Evolutionary conservation across 1,284 basidiomycete genomes (phyloP).

Genomic region (Takashimella tepidaria): DNA sequence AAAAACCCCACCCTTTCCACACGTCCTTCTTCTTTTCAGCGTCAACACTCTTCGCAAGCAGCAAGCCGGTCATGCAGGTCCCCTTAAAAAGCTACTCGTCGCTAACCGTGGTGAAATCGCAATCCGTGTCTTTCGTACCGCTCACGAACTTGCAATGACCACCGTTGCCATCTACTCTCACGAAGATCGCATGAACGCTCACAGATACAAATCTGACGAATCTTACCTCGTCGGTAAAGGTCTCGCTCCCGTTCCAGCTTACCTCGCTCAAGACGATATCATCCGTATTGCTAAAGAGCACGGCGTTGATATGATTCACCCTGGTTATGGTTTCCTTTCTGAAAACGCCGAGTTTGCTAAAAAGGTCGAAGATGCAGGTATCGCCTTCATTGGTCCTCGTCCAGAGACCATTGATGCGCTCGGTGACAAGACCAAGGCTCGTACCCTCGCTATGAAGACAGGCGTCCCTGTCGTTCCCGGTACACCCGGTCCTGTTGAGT

Average conservation of each 20-base stretch:
- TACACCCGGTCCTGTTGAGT: slow-evolving; percentile 85
- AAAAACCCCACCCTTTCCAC: not conserved
- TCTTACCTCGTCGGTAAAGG: slow-evolving; percentile 97
- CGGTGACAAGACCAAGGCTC: slow-evolving; percentile 98
- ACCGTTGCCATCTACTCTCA: slow-evolving; percentile 97
- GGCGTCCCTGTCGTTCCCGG: slow-evolving; percentile 96
- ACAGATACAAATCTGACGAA: slow-evolving; percentile 99
- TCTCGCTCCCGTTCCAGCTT: slow-evolving; percentile 89
- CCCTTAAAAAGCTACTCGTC: slow-evolving; percentile 87
- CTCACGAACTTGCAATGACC: slow-evolving; percentile 98
- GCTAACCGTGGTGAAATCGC: slow-evolving; percentile 99
- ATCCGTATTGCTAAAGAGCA: slow-evolving; percentile 91
- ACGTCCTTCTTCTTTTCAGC: slow-evolving; percentile 52
- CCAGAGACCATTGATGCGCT: slow-evolving; percentile 96
- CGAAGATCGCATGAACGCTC: slow-evolving; percentile 94
- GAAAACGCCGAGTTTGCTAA: slow-evolving; percentile 95
- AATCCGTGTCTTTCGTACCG: slow-evolving; percentile 96
- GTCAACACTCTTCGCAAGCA: slow-evolving; percentile 88
- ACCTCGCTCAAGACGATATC: slow-evolving; percentile 96
- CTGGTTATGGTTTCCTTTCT: slow-evolving; percentile 95
- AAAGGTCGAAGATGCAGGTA: slow-evolving; percentile 94
- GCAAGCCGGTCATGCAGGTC: slow-evolving; percentile 82
- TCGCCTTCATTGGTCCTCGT: slow-evolving; percentile 93
- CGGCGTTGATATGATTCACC: slow-evolving; percentile 99
- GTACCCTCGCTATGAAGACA: slow-evolving; percentile 69